Evolutionary conservation across 129 eudicot genomes (phyloP).

Genomic region (Rutidosis leptorrhynchoides): DNA sequence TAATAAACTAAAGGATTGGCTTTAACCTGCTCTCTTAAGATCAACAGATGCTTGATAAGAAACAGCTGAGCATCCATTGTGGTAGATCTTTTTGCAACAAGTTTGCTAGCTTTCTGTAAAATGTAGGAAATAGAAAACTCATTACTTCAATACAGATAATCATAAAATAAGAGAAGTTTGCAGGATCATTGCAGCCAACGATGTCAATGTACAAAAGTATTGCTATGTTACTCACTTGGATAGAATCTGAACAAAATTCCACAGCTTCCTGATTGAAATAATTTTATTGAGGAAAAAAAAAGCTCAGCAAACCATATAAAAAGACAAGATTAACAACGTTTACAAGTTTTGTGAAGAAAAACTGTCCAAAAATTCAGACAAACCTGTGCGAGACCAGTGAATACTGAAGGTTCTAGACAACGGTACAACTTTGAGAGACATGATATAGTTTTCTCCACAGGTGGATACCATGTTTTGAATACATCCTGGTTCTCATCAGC

Average conservation of each 20-base stretch:
- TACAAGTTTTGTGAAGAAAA: no score
- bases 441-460: conserved; percentile 82
- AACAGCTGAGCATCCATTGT: conserved; percentile 89
- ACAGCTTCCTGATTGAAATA: conserved; percentile 99
- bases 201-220: conserved; percentile 8
- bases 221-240: conserved; percentile 58
- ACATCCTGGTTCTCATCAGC: conserved; percentile 55
- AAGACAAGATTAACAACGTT: no score
- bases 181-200: neutral
- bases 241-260: conserved; percentile 78
- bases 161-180: neutral
- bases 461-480: conserved; percentile 81
- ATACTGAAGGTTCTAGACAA: conserved; percentile 73
- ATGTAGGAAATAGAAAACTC: conserved; percentile 21
- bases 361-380: no score
- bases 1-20: no score
- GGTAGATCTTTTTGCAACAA: conserved; percentile 66
- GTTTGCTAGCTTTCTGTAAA: conserved; percentile 98
- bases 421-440: conserved; percentile 80
- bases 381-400: conserved; percentile 98
- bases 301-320: no score
- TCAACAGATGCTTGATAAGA: conserved; percentile 87
- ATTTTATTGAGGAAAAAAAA: no score
- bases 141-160: conserved; percentile 8
- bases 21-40: conserved; percentile 92